Conservation (phyloP, 2,329 filamentous ascomycete genomes). For the Clarireedia monteithiana region DNA sequence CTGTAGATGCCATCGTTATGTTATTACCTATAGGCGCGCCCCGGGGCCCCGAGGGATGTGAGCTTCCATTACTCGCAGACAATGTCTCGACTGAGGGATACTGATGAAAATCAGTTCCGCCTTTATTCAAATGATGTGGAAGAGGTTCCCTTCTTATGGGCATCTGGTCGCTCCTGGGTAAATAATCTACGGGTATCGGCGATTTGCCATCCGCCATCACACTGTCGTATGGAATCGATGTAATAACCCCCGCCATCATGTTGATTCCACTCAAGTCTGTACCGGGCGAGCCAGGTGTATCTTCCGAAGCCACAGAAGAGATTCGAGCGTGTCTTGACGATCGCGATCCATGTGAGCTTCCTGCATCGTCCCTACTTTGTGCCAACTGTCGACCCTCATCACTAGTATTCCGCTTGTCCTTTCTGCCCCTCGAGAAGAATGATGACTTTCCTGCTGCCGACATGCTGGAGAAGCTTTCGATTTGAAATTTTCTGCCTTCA, state of each 20-base stretch:
- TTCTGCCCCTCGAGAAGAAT: conserved; percentile 84
- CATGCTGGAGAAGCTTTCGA: background rate
- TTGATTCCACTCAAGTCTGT: conserved; percentile 54
- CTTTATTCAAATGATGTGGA: conserved; percentile 78
- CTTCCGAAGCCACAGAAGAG: conserved; percentile 64
- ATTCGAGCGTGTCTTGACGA: conserved; percentile 69
- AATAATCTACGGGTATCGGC: conserved; percentile 65
- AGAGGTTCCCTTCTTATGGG: conserved; percentile 62
- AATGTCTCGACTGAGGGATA: conserved; percentile 67
- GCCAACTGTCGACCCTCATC: conserved; percentile 48
- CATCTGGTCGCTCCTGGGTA: conserved; percentile 58
- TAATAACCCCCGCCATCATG: conserved; percentile 74
- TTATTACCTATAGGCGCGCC: conserved; percentile 51
- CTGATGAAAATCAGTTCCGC: conserved; percentile 74
- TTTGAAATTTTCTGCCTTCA: conserved; percentile 11
- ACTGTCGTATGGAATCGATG: conserved; percentile 79
- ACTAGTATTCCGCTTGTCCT: conserved; percentile 57
- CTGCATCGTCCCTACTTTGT: conserved; percentile 49
- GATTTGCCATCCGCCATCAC: conserved; percentile 57
- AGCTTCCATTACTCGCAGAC: conserved; percentile 39
- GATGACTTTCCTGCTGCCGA: conserved; percentile 34
- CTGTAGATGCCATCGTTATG: conserved; percentile 64
- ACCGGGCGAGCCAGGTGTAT: conserved; percentile 57
- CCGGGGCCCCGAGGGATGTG: conserved; percentile 53
- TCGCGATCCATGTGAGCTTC: conserved; percentile 56